Percentiles rank a stretch among this genome's conserved stretches.
Conservation (phyloP, 1,284 basidiomycete species). For the Neonothopanus nambi region DNA sequence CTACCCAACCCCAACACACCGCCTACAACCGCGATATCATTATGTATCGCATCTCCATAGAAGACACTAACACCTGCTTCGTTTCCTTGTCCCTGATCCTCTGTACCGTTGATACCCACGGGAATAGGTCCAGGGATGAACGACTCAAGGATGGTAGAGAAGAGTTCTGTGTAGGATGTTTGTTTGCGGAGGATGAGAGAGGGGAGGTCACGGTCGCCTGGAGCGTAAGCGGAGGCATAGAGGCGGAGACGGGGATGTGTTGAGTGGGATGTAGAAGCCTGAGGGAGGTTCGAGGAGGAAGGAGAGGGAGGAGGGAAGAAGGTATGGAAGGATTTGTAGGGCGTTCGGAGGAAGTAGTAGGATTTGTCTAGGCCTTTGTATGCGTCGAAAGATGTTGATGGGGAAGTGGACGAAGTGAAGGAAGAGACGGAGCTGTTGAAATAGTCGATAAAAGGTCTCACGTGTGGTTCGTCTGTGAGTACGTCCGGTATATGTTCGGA, state of each 20-base stretch:
- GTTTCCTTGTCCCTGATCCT: neutral
- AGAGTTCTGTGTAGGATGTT: conserved; percentile 34
- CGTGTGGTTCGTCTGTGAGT: conserved; percentile 27
- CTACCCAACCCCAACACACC: too few relatives aligned
- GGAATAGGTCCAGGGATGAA: conserved; percentile 29
- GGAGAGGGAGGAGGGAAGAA: conserved; percentile 31
- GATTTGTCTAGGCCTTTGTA: conserved; percentile 32
- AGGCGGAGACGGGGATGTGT: conserved; percentile 31
- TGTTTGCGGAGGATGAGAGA: conserved; percentile 38
- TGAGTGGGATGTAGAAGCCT: too few relatives aligned
- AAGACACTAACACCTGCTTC: conserved; percentile 38
- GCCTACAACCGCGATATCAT: conserved; percentile 34
- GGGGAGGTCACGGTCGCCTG: conserved; percentile 37
- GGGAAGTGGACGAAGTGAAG: conserved; percentile 14
- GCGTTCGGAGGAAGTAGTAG: conserved; percentile 36
- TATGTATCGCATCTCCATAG: conserved; percentile 37
- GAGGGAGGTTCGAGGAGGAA: too few relatives aligned
- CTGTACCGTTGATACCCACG: neutral
- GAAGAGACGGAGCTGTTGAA: conserved; percentile 24
- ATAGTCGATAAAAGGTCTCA: conserved; percentile 20
- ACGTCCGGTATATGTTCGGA: conserved; percentile 29
- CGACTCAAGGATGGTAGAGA: conserved; percentile 32
- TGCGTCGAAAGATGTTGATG: too few relatives aligned
- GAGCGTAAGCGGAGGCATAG: conserved; percentile 33
- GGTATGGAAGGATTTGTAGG: conserved; percentile 37